These are phyloP conservation scores for Cystobasidiaceae sp. DNA, from an alignment of 1,284 basidiomycete genomes.

Conservation along the genomic window DNA sequence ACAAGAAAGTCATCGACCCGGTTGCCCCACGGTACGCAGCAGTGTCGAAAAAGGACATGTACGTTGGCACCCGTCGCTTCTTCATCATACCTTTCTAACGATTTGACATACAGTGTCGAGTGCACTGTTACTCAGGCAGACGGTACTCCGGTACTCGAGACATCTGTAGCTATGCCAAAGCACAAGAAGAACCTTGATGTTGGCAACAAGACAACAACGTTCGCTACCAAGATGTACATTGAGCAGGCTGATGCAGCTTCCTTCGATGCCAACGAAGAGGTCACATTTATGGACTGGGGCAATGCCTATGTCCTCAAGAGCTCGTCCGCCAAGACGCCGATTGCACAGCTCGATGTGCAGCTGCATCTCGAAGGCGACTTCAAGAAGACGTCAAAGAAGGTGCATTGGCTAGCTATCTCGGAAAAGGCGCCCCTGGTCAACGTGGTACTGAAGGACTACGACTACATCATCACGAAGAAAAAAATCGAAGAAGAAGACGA, in stretches of 20 bases:
- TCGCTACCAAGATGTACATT: conserved; percentile 68
- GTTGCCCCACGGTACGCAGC: conserved; percentile 89
- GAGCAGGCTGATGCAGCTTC: conserved; percentile 89
- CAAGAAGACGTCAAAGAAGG: conserved; percentile 96
- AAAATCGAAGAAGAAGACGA: conserved; percentile 95
- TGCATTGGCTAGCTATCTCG: conserved; percentile 81
- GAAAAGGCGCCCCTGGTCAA: conserved; percentile 57
- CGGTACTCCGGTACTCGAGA: conserved; percentile 59
- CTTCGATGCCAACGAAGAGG: conserved; percentile 90
- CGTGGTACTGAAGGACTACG: conserved; percentile 81
- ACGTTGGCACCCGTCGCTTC: conserved; percentile 42
- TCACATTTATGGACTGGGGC: conserved; percentile 99
- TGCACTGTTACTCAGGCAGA: conserved; percentile 64
- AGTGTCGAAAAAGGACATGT: conserved; percentile 64
- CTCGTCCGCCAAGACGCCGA: conserved; percentile 57
- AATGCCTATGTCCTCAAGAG: conserved; percentile 81
- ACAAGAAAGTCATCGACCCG: conserved; percentile 97
- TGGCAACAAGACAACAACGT: conserved; percentile 85
- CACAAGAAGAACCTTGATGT: conserved; percentile 97
- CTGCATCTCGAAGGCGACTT: conserved; percentile 94
- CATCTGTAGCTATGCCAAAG: conserved; percentile 60
- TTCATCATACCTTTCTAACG: not conserved
- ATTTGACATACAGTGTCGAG: conserved; percentile 57
- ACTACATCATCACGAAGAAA: conserved; percentile 99
- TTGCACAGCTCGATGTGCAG: conserved; percentile 70